These are phyloP conservation scores for Macrophomina phaseolina DNA, from an alignment of 2,329 filamentous ascomycete species.

Conservation along the genomic window DNA sequence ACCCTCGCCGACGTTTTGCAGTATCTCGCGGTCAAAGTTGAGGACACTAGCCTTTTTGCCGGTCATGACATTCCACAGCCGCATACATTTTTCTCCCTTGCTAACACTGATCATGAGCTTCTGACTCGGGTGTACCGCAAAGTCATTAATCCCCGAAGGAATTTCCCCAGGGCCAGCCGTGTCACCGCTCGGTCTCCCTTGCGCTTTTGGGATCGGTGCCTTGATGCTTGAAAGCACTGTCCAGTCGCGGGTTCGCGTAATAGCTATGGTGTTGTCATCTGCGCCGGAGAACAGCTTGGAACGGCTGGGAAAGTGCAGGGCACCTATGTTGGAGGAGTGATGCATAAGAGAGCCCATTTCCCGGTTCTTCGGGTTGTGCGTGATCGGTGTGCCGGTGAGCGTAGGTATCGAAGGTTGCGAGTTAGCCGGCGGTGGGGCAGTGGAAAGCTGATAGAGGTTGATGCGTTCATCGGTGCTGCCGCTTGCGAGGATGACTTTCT, in stretches of 20 bases:
- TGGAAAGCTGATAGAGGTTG: constrained; percentile 89
- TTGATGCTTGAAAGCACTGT: constrained; percentile 86
- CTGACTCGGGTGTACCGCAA: constrained; percentile 93
- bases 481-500: constrained; percentile 87
- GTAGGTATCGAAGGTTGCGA: constrained; percentile 66
- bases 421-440: constrained; percentile 58
- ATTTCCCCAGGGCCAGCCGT: constrained; percentile 81
- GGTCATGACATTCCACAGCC: constrained; percentile 95
- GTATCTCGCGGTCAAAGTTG: constrained; percentile 76
- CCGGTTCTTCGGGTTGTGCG: constrained; percentile 85
- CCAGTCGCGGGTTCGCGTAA: constrained; percentile 89
- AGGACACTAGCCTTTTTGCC: constrained; percentile 94
- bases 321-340: constrained; percentile 81
- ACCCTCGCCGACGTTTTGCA: constrained; percentile 77
- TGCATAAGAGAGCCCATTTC: constrained; percentile 87
- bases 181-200: constrained; percentile 84
- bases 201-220: constrained; percentile 79
- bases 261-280: constrained; percentile 89
- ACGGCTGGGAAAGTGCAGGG: constrained; percentile 80
- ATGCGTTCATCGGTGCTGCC: constrained; percentile 93
- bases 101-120: constrained; percentile 95
- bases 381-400: constrained; percentile 73
- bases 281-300: constrained; percentile 86
- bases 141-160: constrained; percentile 90
- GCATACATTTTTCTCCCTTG: constrained; percentile 87